Evolutionary conservation across 2,329 filamentous ascomycete species (phyloP), one percentile per base, ranked within the genome.

Genomic region (Ilyonectria mors-panacis): DNA sequence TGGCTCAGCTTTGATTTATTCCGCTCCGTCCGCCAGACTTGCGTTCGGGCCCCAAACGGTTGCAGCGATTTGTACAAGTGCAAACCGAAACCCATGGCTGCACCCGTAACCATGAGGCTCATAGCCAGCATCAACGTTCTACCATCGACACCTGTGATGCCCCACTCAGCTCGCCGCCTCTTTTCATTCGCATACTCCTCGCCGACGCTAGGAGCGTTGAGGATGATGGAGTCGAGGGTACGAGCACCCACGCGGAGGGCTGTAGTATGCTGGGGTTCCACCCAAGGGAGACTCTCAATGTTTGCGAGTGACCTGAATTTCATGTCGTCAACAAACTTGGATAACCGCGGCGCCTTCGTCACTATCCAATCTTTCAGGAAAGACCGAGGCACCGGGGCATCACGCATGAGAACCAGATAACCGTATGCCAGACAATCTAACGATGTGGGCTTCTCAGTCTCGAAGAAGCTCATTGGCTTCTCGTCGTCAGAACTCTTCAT

Each of bases 381-480:
- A 12, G 78, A 73, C 50, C 81, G 81, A 3, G 85, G 85, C 4
- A 86, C 84, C 13, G 80, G 75, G 8, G 81, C 79, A 59, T 84
- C 81, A 23, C 92, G 83, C 84, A 96, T 92, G 56, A 98, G 82
- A 2, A 89, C 87, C 39, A 98, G 83, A 78, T 97, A 97, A 12
- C 91, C 96, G 74, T 94, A 89, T 0, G 90, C 91, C 53, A 98
- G 79, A 77, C 93, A 97, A 79, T 98, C 95, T 26, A 97, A 68
- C 23, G 73, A 80, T 0, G 80, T 79, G 4, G 78, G 50, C 15
- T 66, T 50, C 0, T 67, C 66, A 1, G 65, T 62, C 2, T 67
- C 42, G 54, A 82, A 79, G 69, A 83, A 82, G 28, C 76, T 70
- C n/a, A 82, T 59, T 3, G 56, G 26, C 51, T 72, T 69, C 23